phyloP scores from a whole-genome alignment of 2,329 filamentous ascomycete genomes.

The Penicillium sp. region DNA sequence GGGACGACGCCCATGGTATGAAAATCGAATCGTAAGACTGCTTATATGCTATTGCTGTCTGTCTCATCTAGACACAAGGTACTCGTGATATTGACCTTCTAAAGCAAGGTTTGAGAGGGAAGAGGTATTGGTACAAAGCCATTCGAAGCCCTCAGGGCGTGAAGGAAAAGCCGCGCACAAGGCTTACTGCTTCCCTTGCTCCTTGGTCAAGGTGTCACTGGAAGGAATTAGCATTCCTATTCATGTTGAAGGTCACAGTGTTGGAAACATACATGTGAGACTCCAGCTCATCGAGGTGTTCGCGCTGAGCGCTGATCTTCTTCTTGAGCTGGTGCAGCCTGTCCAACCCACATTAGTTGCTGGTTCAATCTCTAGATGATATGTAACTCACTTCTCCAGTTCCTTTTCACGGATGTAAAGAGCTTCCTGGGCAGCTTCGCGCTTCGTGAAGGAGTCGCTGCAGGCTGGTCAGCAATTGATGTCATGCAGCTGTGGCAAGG shows the following conservation, averaged over 20 bases:
- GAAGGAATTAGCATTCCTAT: slow-evolving; percentile 10
- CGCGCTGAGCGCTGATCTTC: slow-evolving; percentile 71
- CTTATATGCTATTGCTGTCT: slow-evolving; percentile 10
- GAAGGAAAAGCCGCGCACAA: not conserved
- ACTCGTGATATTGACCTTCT: slow-evolving; percentile 4
- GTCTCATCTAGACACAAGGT: slow-evolving; percentile 10
- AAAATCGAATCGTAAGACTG: slow-evolving; percentile 1
- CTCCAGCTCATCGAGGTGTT: slow-evolving; percentile 80
- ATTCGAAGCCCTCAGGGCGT: slow-evolving; percentile 2
- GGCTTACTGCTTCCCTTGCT: slow-evolving; percentile 64
- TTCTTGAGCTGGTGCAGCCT: slow-evolving; percentile 68
- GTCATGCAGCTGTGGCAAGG: slow-evolving; percentile 13
- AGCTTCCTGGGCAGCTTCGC: slow-evolving; percentile 84
- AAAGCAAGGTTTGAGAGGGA: slow-evolving; percentile 5
- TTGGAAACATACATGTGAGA: slow-evolving; percentile 71
- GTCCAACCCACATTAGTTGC: slow-evolving; percentile 7
- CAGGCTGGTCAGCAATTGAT: slow-evolving; percentile 16
- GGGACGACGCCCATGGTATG: not conserved
- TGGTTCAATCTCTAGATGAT: not conserved
- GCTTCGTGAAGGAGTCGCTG: slow-evolving; percentile 84
- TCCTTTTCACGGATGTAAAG: slow-evolving; percentile 83
- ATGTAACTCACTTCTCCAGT: slow-evolving; percentile 67
- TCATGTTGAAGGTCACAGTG: not conserved
- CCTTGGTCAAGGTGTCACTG: slow-evolving; percentile 75
- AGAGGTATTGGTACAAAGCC: slow-evolving; percentile 11